These are phyloP conservation scores for Parasitella parasitica DNA, from an alignment of 371 early-diverging fungal species.

Conservation along the genomic window DNA sequence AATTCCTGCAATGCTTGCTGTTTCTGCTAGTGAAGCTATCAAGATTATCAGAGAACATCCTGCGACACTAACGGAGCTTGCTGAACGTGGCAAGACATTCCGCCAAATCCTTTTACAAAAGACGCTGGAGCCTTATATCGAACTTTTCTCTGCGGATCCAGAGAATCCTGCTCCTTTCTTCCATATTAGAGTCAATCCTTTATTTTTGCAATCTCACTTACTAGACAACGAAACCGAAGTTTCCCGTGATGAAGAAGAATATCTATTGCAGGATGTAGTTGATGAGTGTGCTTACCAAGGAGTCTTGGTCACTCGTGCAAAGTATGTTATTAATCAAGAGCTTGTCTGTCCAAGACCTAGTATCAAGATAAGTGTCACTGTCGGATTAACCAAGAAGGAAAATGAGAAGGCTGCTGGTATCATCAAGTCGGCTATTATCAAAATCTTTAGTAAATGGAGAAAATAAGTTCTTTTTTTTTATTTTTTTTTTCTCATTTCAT, in stretches of 20 bases:
- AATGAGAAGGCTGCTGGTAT: slow-evolving; percentile 79
- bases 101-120: slow-evolving; percentile 39
- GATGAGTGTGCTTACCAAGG: slow-evolving; percentile 75
- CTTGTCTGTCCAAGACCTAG: slow-evolving; percentile 70
- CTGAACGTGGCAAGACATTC: slow-evolving; percentile 37
- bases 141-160: slow-evolving; percentile 45
- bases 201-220: slow-evolving; percentile 34
- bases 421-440: slow-evolving; percentile 54
- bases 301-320: slow-evolving; percentile 82
- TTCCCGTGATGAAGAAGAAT: slow-evolving; percentile 58
- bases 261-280: slow-evolving; percentile 80
- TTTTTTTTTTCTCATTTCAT: background rate
- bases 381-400: slow-evolving; percentile 79
- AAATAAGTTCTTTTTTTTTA: slow-evolving; percentile 12
- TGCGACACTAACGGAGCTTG: slow-evolving; percentile 29
- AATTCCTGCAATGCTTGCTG: slow-evolving; percentile 95
- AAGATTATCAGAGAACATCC: slow-evolving; percentile 57
- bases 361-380: slow-evolving; percentile 79
- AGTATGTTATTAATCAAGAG: slow-evolving; percentile 89
- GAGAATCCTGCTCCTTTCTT: slow-evolving; percentile 66
- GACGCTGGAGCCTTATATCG: slow-evolving; percentile 41
- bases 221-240: slow-evolving; percentile 28
- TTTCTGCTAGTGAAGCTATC: slow-evolving; percentile 87
- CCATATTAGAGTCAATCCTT: slow-evolving; percentile 63
- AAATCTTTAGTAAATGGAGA: slow-evolving; percentile 55